Conservation (phyloP, 2,329 filamentous ascomycete genomes). For the Chaetomiaceae sp. region DNA sequence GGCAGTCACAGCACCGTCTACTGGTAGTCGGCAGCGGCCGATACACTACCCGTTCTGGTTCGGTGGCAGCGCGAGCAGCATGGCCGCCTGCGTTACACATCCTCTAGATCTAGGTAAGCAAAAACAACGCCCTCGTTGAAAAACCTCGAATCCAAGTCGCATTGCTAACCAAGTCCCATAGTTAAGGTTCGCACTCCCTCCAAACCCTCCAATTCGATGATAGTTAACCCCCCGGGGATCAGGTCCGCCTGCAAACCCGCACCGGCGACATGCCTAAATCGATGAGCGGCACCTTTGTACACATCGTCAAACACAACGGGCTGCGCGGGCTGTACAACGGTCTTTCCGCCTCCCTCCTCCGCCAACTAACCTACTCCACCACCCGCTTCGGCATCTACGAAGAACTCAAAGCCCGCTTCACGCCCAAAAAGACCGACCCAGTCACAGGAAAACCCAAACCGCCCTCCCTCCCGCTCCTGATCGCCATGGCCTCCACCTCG, state of each 20-base stretch:
- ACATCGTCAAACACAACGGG: constrained; percentile 74
- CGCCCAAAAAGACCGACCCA: constrained; percentile 22
- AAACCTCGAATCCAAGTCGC: background rate
- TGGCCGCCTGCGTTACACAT: constrained; percentile 29
- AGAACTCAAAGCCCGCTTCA: constrained; percentile 70
- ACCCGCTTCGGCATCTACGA: constrained; percentile 97
- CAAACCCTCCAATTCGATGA: constrained; percentile 19
- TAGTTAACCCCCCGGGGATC: constrained; percentile 4
- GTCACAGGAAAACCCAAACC: constrained; percentile 33
- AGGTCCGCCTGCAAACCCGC: constrained; percentile 84
- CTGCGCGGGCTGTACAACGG: constrained; percentile 81
- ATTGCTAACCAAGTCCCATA: constrained; percentile 9
- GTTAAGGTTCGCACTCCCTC: constrained; percentile 18
- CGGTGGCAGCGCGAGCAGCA: constrained; percentile 65
- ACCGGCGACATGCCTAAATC: constrained; percentile 67
- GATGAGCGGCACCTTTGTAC: constrained; percentile 80
- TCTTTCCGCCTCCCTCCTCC: constrained; percentile 85
- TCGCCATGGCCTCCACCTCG: constrained; percentile 76
- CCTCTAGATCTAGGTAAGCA: constrained; percentile 27
- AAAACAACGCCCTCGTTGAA: background rate
- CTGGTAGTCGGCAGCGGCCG: constrained; percentile 41
- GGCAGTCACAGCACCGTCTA: constrained; percentile 7
- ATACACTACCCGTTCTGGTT: constrained; percentile 86
- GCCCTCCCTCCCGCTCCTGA: constrained; percentile 70
- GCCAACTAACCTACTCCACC: constrained; percentile 93